These are phyloP conservation scores for Carpinus viminea DNA, from an alignment of 306 rosid genomes.

Conservation along the genomic window DNA sequence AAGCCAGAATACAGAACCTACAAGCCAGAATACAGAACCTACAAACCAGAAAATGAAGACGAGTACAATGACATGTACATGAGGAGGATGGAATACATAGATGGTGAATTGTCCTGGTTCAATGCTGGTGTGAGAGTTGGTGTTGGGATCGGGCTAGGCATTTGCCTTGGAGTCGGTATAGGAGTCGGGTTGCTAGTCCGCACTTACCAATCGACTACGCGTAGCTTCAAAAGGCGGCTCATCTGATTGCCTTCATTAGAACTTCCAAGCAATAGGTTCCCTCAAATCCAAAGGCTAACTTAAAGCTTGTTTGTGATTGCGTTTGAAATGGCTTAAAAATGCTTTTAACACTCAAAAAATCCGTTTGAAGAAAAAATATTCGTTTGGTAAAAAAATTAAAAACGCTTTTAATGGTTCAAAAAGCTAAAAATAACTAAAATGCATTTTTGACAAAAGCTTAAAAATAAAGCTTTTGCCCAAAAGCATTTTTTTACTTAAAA, in stretches of 20 bases:
- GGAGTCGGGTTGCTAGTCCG: slow-evolving; percentile 55
- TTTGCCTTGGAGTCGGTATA: slow-evolving; percentile 60
- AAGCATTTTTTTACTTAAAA: too few relatives aligned
- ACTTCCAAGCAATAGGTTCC: background rate
- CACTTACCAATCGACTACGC: slow-evolving; percentile 54
- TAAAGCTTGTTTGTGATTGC: too few relatives aligned
- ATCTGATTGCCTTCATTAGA: slow-evolving; percentile 27
- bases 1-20: too few relatives aligned
- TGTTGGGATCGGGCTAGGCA: slow-evolving; percentile 64
- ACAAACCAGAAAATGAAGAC: slow-evolving; percentile 49
- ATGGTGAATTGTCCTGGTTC: slow-evolving; percentile 65
- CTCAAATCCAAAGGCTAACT: slow-evolving; percentile 25
- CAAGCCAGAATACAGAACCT: slow-evolving; percentile 36
- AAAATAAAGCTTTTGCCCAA: too few relatives aligned
- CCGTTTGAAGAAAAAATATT: too few relatives aligned
- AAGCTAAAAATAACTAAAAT: too few relatives aligned
- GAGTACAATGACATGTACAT: slow-evolving; percentile 42
- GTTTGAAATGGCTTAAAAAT: too few relatives aligned
- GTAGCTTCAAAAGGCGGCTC: slow-evolving; percentile 46
- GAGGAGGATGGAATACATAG: slow-evolving; percentile 39
- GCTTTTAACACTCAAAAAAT: too few relatives aligned
- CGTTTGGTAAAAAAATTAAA: too few relatives aligned
- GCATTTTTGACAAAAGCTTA: too few relatives aligned
- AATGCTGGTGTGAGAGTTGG: slow-evolving; percentile 79
- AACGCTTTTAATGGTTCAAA: too few relatives aligned